Evolutionary conservation across 345 rosid genomes (phyloP).

Genomic region (Citrus reticulata): DNA sequence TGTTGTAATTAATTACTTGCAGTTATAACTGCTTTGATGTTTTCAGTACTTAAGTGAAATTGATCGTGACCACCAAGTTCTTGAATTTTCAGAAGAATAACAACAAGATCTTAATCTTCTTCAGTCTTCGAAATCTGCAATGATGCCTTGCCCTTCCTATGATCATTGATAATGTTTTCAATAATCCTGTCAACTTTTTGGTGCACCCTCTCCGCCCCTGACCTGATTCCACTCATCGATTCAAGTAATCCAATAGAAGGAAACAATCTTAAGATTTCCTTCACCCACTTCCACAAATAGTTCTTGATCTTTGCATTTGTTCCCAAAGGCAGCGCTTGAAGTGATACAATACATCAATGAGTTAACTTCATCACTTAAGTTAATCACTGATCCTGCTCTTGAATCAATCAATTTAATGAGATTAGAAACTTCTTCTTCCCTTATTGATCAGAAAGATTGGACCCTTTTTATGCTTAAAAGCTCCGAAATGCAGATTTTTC

Average conservation of each 20-base stretch:
- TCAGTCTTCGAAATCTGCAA: neutral
- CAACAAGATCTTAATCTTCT: slow-evolving; percentile 15
- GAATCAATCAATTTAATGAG: neutral
- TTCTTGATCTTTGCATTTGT: neutral
- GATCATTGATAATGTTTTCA: slow-evolving; percentile 16
- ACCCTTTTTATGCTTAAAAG: neutral
- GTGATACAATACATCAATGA: neutral
- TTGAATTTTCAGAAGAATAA: slow-evolving; percentile 17
- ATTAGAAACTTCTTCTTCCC: slow-evolving; percentile 17
- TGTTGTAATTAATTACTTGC: slow-evolving; percentile 2
- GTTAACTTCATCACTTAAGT: neutral
- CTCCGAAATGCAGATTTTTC: neutral
- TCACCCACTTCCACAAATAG: neutral
- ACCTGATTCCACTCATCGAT: slow-evolving; percentile 7
- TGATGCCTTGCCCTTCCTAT: neutral
- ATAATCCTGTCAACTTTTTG: slow-evolving; percentile 8
- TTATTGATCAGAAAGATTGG: slow-evolving; percentile 6
- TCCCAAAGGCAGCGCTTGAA: slow-evolving; percentile 10
- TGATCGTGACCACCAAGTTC: neutral
- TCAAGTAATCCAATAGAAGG: slow-evolving; percentile 26
- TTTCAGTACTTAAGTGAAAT: slow-evolving; percentile 9
- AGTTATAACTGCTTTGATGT: slow-evolving; percentile 31
- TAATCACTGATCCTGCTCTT: neutral
- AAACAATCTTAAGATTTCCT: neutral
- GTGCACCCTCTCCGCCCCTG: slow-evolving; percentile 10